Conservation (phyloP, 106 monocot species). For the Narthecium ossifragum region DNA sequence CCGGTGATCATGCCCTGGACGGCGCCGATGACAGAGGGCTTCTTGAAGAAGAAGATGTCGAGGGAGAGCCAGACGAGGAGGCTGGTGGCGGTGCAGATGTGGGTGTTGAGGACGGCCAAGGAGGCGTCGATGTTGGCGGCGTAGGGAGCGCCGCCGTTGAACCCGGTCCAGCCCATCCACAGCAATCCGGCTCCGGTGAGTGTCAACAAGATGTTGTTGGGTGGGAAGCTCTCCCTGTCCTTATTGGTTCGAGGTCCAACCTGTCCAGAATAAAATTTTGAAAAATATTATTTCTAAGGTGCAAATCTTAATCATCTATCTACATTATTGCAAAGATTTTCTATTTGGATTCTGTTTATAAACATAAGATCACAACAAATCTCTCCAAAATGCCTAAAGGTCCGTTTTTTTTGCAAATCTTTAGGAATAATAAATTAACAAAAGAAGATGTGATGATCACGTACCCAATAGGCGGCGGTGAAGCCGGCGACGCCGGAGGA, state of each 20-base stretch:
- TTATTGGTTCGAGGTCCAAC: neutral
- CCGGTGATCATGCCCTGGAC: slow-evolving; percentile 11
- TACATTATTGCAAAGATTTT: no score
- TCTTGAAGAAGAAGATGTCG: neutral
- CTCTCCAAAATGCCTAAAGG: no score
- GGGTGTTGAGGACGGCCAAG: slow-evolving; percentile 22
- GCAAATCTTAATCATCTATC: neutral
- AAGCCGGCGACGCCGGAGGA: neutral
- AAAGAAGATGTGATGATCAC: neutral
- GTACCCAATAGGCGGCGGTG: slow-evolving; percentile 6
- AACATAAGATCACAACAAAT: no score
- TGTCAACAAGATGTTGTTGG: slow-evolving; percentile 7
- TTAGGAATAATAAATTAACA: neutral
- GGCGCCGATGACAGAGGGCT: neutral
- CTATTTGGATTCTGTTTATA: no score
- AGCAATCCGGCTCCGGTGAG: neutral
- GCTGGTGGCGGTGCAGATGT: slow-evolving; percentile 15
- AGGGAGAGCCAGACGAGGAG: neutral
- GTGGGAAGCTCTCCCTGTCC: neutral
- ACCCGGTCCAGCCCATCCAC: neutral
- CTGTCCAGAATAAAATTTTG: neutral
- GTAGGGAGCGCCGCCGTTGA: neutral
- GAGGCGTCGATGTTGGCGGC: neutral
- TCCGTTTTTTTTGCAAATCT: no score
- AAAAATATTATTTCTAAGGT: neutral